Conservation (phyloP, 352 stramenopile genomes). For the Phytophthora uliginosa region DNA sequence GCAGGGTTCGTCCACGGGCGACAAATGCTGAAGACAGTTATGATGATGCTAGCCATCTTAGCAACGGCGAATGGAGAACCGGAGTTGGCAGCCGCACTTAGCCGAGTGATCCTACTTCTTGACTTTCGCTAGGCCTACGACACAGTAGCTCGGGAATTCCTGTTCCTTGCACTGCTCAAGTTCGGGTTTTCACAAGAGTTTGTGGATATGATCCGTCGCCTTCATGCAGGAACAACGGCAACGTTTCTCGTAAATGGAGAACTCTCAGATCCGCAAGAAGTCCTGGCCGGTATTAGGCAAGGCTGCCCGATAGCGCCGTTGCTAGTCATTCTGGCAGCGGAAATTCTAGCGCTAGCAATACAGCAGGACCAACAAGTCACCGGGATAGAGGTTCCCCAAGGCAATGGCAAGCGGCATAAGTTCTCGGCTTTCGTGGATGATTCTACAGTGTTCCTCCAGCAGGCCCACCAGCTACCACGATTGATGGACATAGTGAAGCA, state of each 20-base stretch:
- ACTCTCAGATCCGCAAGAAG: not conserved
- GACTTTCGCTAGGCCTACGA: not conserved
- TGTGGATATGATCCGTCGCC: not conserved
- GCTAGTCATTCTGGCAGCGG: not conserved
- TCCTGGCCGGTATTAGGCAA: not conserved
- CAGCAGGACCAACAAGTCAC: not conserved
- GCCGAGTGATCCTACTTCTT: not conserved
- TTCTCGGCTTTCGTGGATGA: constrained; percentile 16
- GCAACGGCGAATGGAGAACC: not conserved
- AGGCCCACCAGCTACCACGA: not conserved
- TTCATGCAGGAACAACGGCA: not conserved
- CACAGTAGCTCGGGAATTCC: not conserved
- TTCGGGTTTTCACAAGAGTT: not conserved
- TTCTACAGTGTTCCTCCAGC: not conserved
- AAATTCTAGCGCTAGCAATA: not conserved
- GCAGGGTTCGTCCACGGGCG: constrained; percentile 2
- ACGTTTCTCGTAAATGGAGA: not conserved
- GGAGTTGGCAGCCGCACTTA: not conserved
- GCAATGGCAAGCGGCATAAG: not conserved
- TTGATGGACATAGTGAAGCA: not conserved
- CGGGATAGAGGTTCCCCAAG: not conserved
- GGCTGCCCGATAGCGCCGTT: not conserved
- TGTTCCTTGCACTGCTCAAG: not conserved
- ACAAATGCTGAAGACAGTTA: constrained; percentile 2
- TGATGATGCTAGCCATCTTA: constrained; percentile 5